Conservation (phyloP, 2,329 filamentous ascomycete genomes). For the Aulographum hederae region DNA sequence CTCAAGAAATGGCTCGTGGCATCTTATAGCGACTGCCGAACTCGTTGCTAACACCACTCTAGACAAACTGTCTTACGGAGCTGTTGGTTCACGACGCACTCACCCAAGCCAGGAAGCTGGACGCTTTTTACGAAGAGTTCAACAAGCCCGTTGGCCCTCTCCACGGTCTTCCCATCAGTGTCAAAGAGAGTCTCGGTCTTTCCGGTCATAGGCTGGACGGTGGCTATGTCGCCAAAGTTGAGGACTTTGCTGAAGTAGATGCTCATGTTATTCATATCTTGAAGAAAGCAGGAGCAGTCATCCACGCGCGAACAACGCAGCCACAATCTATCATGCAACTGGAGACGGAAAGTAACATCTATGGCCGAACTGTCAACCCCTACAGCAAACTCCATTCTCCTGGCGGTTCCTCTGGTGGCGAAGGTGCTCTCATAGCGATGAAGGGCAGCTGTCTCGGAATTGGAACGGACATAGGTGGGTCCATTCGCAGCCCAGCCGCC, state of each 20-base stretch:
- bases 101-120: slow-evolving; percentile 20
- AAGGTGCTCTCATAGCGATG: slow-evolving; percentile 35
- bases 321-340: slow-evolving; percentile 37
- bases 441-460: slow-evolving; percentile 34
- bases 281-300: slow-evolving; percentile 29
- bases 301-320: slow-evolving; percentile 33
- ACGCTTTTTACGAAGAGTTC: slow-evolving; percentile 18
- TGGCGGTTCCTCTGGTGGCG: slow-evolving; percentile 38
- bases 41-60: too few relatives aligned
- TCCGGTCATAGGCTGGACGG: slow-evolving; percentile 29
- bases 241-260: slow-evolving; percentile 24
- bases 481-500: slow-evolving; percentile 28
- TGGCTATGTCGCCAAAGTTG: slow-evolving; percentile 31
- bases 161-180: slow-evolving; percentile 31
- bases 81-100: slow-evolving; percentile 20
- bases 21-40: too few relatives aligned
- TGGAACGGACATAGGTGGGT: slow-evolving; percentile 33
- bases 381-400: slow-evolving; percentile 30
- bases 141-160: slow-evolving; percentile 23
- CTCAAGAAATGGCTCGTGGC: slow-evolving; percentile 32
- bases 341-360: slow-evolving; percentile 32
- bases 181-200: slow-evolving; percentile 34
- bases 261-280: slow-evolving; percentile 29
- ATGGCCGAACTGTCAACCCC: slow-evolving; percentile 35
- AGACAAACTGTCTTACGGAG: slow-evolving; percentile 28